Base-by-base conservation (phyloP, 2,329 filamentous ascomycete genomes). In the Rasamsonia emersonii region DNA sequence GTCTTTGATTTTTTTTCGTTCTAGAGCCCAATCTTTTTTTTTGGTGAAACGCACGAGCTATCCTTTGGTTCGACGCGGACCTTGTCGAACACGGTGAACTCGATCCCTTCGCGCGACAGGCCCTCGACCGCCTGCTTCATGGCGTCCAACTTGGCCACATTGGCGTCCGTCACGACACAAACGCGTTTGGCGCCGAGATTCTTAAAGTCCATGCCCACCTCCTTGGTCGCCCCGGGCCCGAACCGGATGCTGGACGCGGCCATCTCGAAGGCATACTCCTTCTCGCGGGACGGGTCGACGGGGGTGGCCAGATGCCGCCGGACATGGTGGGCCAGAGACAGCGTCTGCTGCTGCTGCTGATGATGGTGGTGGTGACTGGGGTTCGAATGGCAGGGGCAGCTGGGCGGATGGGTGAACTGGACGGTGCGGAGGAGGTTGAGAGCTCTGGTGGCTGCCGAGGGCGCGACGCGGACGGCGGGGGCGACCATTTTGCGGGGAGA, bases 261-360 rank as follows among this genome's bases (percentile, higher is more conserved):
- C 89, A 98, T 93, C 59, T 98, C 91, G 54, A 98, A 98, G 9
- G 91, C 91, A 64, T 98, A 98, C 58, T 98, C 91, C 57, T 93
- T 94, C 51, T 86, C 75, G 42, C 77, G 73, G 2, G 74, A 71
- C 6, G 71, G 62, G 49, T 86, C 79, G 17, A 82, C 64, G 0
- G 88, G 85, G 0, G 85, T 89, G n/a, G 85, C 86, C 38, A 88
- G 63, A 38, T 73, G 67, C 24, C 74, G 62, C 24, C 70, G 69
- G 23, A 70, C 71, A 61, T 73, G 71, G 45, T 68, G 68, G 24
- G 70, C 53, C 4, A 68, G 58, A 2, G 63, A 53, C 0, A 63
- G 56, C 5, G 56, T 56, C 43, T 62, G 53, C 45, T 86, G 33
- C 11, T 39, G 33, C 10, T 32, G 30, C 14, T 39, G 37, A 11